These are phyloP conservation scores for Monilinia fructicola DNA, from an alignment of 2,329 filamentous ascomycete species.

Conservation along the genomic window DNA sequence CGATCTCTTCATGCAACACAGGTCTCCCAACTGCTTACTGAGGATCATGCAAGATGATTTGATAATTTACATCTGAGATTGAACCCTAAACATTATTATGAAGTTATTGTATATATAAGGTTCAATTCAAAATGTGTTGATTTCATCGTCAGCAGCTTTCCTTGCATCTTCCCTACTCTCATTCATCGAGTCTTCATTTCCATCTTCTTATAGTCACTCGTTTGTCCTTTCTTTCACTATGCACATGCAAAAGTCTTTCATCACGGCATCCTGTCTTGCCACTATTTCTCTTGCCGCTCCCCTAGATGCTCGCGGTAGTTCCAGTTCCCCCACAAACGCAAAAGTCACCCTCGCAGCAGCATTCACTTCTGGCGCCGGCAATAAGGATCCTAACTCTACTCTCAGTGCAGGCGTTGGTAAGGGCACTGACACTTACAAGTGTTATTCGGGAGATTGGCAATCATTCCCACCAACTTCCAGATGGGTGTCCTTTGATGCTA, in stretches of 20 bases:
- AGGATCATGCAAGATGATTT: conserved; percentile 9
- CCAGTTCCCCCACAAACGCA: conserved; percentile 3
- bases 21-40: background rate
- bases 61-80: background rate
- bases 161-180: background rate
- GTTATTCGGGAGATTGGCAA: conserved; percentile 38
- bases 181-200: background rate
- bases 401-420: conserved; percentile 20
- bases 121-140: background rate
- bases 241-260: conserved; percentile 10
- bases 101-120: background rate
- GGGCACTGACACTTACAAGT: conserved; percentile 36
- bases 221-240: conserved; percentile 3
- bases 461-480: conserved; percentile 32
- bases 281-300: background rate
- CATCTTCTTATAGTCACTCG: background rate
- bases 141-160: background rate
- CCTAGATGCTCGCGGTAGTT: conserved; percentile 3
- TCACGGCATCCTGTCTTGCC: conserved; percentile 1
- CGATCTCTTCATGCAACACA: background rate
- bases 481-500: conserved; percentile 37
- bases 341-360: conserved; percentile 27
- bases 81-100: background rate
- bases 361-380: conserved; percentile 26
- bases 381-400: conserved; percentile 31